Evolutionary conservation across 2,329 filamentous ascomycete genomes (phyloP).

Genomic region (Fusarium ramigenum): DNA sequence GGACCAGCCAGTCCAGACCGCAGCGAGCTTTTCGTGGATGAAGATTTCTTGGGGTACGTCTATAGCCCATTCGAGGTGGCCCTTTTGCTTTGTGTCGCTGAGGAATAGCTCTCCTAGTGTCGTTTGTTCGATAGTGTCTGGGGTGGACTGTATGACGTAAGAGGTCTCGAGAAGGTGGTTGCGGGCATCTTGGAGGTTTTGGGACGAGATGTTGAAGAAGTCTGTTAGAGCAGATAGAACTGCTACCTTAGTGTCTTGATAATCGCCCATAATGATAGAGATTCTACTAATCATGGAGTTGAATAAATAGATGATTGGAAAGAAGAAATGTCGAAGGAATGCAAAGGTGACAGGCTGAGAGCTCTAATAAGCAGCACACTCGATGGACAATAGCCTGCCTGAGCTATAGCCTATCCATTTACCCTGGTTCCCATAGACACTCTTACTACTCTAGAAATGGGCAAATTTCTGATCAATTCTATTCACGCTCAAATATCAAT

Average conservation of each 20-base stretch:
- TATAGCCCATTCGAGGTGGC: not conserved
- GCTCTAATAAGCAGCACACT: not conserved
- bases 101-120: conserved; percentile 1
- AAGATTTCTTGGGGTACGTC: conserved; percentile 2
- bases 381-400: not conserved
- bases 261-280: too few relatives aligned
- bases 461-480: not conserved
- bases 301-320: not conserved
- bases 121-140: conserved; percentile 1
- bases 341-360: not conserved
- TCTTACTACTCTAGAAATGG: not conserved
- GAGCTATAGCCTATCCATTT: not conserved
- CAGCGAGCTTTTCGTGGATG: not conserved
- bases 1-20: conserved; percentile 2
- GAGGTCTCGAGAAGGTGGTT: conserved; percentile 11
- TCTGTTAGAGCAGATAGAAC: not conserved
- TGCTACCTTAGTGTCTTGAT: not conserved
- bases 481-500: not conserved
- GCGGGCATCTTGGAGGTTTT: not conserved
- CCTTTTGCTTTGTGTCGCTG: not conserved
- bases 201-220: not conserved
- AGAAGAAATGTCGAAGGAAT: not conserved
- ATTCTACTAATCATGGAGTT: fast-evolving
- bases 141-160: conserved; percentile 10
- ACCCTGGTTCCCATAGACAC: too few relatives aligned